Percentiles rank a stretch among this genome's conserved stretches.
phyloP scores from a whole-genome alignment of 1,284 basidiomycete species.

The Rhodotorula sp. region DNA sequence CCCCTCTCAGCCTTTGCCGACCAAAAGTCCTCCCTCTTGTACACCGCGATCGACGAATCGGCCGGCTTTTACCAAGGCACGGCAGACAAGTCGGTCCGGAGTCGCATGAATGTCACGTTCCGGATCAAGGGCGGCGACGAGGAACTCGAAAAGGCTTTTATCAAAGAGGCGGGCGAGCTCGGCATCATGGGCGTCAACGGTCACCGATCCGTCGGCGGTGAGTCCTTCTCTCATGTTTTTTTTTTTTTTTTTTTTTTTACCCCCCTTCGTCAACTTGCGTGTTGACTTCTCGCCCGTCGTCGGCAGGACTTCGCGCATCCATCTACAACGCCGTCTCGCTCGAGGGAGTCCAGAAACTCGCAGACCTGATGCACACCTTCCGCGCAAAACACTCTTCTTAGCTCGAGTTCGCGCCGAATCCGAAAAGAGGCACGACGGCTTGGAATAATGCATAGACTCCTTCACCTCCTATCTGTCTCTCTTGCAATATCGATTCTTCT shows the following conservation, averaged over 20 bases:
- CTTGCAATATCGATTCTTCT: neutral
- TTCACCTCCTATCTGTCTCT: neutral
- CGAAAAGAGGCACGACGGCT: too few species aligned
- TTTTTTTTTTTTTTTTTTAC: neutral
- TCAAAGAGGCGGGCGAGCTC: constrained; percentile 70
- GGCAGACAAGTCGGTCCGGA: constrained; percentile 36
- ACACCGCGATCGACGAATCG: constrained; percentile 62
- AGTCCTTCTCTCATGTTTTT: constrained; percentile 45
- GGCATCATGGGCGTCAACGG: constrained; percentile 86
- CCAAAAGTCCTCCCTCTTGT: constrained; percentile 72
- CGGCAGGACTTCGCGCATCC: constrained; percentile 78
- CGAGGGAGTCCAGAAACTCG: constrained; percentile 60
- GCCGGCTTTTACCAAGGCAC: constrained; percentile 42
- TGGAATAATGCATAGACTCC: neutral
- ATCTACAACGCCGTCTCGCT: constrained; percentile 94
- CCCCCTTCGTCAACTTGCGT: too few species aligned
- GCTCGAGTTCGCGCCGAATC: too few species aligned
- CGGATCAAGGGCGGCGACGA: constrained; percentile 61
- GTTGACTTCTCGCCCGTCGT: constrained; percentile 49
- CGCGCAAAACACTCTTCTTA: constrained; percentile 5
- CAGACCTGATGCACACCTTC: constrained; percentile 55
- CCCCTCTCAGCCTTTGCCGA: constrained; percentile 68
- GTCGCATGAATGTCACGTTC: constrained; percentile 91
- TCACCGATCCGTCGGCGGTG: constrained; percentile 67
- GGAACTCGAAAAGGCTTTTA: constrained; percentile 63